Base-by-base conservation (phyloP, 306 rosid species). In the Lathyrus aphaca region DNA sequence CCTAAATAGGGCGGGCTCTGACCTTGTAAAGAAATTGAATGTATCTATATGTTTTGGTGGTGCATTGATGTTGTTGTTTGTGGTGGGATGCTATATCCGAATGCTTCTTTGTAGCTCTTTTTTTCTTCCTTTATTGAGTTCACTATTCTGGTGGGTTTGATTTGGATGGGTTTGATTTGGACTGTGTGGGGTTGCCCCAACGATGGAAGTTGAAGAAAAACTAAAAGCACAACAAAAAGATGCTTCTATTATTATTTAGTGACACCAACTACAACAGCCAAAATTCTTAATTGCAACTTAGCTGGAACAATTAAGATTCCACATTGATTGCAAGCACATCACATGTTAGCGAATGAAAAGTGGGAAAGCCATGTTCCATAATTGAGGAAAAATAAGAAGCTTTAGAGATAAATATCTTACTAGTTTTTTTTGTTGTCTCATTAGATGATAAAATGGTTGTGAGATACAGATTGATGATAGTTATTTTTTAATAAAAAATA, bases 261-360 rank as follows among this genome's bases (percentile, higher is more conserved):
- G 79, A 64, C 74, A 73, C 62, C 73, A 27, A 40, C 56, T 30
- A 43, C 43, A 7, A 3, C 15, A 56, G 40, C 56, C 71, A 32
- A 64, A 46, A 62, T 38, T 67, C 65, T 48, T 44, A 32, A 77
- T 51, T 18, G 74, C 79, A 45, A 45, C 69, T 65, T 55, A 68
- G 85, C 82, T 68, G 79, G 81, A 72, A 16, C 55, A 46, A 19
- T 39, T 68, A 29, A 65, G 77, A 80, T 75, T 57, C 74, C 80
- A 50, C 67, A 19, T 48, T 51, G 21, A 71, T 65, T 10, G 1
- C 18, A 65, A 49, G 48, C 81, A 71, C 68, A 66, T 71, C 78
- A 71, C 75, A 66, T 80, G 74, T 56, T 54, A 16, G 32, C 56
- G 10, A 38, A 21, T 25, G 5, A 38, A 74, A 63, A 65, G 5